Conservation (phyloP, 2,329 filamentous ascomycete genomes). For the Aspergillus jensenii region DNA sequence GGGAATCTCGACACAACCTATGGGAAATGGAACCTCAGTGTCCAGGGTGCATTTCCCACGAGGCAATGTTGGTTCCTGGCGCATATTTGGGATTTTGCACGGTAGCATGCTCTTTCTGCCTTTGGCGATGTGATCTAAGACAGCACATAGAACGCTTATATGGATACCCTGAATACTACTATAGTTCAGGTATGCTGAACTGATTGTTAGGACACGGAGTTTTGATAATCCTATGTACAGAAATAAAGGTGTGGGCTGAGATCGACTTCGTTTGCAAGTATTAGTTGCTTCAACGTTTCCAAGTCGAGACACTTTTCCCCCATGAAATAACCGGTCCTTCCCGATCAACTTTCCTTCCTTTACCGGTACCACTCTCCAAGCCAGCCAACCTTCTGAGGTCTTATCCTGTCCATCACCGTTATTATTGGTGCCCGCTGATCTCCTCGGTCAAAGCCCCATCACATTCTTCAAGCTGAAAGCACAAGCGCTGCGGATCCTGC, state of each 20-base stretch:
- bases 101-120: slow-evolving; percentile 12
- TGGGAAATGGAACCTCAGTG: background rate
- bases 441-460: background rate
- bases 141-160: background rate
- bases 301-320: too few species aligned
- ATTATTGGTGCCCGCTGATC: slow-evolving; percentile 1
- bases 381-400: too few species aligned
- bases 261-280: too few species aligned
- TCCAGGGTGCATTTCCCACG: background rate
- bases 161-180: background rate
- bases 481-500: background rate
- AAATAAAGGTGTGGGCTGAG: background rate
- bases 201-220: too few species aligned
- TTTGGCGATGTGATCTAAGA: background rate
- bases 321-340: too few species aligned
- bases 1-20: background rate
- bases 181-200: background rate
- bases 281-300: too few species aligned
- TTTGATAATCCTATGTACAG: too few species aligned
- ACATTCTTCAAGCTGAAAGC: background rate
- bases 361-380: too few species aligned
- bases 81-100: slow-evolving; percentile 20
- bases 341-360: too few species aligned
- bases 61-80: slow-evolving; percentile 14
- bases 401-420: too few species aligned